Conservation (phyloP, 2,329 filamentous ascomycete genomes). For the Aureobasidium subglaciale region DNA sequence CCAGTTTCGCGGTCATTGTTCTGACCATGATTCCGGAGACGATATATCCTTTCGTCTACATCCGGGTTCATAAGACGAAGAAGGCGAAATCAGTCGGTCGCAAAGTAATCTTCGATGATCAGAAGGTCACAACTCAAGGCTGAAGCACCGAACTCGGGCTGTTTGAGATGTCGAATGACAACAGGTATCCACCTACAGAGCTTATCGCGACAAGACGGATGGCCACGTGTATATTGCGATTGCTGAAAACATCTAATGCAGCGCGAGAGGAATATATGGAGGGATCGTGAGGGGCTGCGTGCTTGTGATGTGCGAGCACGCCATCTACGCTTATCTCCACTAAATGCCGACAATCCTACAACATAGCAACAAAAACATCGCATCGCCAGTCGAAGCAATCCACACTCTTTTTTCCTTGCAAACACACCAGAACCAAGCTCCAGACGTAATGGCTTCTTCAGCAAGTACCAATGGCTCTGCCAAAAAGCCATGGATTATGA, state of each 20-base stretch:
- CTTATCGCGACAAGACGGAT: too few species aligned
- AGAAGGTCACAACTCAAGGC: not conserved
- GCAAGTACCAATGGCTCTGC: not conserved
- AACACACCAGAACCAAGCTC: too few species aligned
- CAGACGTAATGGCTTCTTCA: not conserved
- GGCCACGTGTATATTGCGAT: too few species aligned
- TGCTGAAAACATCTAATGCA: not conserved
- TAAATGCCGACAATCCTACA: not conserved
- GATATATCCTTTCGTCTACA: conserved; percentile 33
- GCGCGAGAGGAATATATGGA: not conserved
- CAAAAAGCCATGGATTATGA: conserved; percentile 39
- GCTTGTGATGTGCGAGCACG: not conserved
- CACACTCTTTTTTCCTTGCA: not conserved
- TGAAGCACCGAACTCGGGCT: too few species aligned
- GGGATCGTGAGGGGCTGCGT: not conserved
- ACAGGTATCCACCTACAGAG: too few species aligned
- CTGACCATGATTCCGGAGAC: conserved; percentile 34
- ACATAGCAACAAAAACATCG: not conserved
- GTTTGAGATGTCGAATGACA: too few species aligned
- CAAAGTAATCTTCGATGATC: not conserved
- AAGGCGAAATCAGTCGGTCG: not conserved
- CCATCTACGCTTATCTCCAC: not conserved
- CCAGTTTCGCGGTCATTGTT: conserved; percentile 30
- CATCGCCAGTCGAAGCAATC: too few species aligned
- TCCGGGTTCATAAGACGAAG: conserved; percentile 23